Conservation (phyloP, 2,329 filamentous ascomycete species). For the Pseudogymnoascus sp. region DNA sequence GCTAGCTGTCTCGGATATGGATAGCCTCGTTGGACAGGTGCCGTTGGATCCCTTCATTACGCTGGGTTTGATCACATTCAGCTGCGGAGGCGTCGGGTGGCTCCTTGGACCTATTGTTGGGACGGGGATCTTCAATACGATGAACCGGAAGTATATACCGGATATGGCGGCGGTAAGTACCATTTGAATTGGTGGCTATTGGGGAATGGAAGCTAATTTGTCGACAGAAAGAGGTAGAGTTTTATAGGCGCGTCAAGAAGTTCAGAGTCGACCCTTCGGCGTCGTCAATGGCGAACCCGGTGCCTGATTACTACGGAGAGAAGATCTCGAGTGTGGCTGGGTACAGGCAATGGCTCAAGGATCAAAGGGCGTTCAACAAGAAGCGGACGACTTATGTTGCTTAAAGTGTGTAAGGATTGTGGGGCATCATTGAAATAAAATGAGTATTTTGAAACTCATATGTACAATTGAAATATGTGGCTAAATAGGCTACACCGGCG, state of each 20-base stretch:
- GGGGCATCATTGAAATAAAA: constrained; percentile 1
- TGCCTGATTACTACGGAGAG: constrained; percentile 90
- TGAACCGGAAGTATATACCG: constrained; percentile 63
- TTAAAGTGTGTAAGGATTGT: constrained; percentile 1
- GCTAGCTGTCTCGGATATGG: constrained; percentile 65
- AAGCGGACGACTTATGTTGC: constrained; percentile 46
- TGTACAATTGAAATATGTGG: constrained; percentile 11
- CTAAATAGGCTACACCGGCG: constrained; percentile 3
- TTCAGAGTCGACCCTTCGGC: constrained; percentile 86
- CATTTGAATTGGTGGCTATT: background rate
- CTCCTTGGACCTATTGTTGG: constrained; percentile 78
- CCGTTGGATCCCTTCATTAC: constrained; percentile 85
- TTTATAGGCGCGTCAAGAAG: constrained; percentile 86
- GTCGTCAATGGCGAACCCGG: constrained; percentile 83
- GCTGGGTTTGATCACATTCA: constrained; percentile 71
- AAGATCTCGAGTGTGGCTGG: constrained; percentile 91
- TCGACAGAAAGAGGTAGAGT: constrained; percentile 79
- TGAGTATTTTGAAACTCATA: constrained; percentile 3
- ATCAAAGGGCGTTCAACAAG: constrained; percentile 94
- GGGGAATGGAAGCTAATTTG: background rate
- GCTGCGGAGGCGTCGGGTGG: constrained; percentile 79
- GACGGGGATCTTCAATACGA: constrained; percentile 68
- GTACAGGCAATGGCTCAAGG: constrained; percentile 94
- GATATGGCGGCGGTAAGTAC: constrained; percentile 63
- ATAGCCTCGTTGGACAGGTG: constrained; percentile 62